Evolutionary conservation across 2,329 filamentous ascomycete species (phyloP).

Genomic region (Penicillium sp.): DNA sequence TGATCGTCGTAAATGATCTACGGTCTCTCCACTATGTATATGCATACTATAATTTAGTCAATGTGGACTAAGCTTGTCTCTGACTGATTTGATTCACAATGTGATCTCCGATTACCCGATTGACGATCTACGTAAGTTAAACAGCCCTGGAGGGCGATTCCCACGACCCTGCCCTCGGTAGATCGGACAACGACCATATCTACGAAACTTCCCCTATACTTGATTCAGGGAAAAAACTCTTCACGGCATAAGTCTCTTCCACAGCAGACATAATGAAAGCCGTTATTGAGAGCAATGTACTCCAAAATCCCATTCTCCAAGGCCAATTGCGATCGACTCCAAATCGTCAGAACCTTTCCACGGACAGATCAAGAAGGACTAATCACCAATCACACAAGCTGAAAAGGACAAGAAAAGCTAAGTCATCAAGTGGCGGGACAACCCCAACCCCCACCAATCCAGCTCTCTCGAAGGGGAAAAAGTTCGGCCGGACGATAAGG

Average conservation of each 20-base stretch:
- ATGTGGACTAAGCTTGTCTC: background rate
- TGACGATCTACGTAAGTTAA: no score
- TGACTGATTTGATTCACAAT: background rate
- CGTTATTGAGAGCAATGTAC: no score
- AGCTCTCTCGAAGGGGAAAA: slow-evolving; percentile 3
- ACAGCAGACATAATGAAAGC: no score
- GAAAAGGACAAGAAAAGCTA: background rate
- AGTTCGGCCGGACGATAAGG: slow-evolving; percentile 11
- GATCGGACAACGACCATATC: background rate
- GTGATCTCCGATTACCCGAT: background rate
- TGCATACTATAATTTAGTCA: background rate
- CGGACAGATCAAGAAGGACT: background rate
- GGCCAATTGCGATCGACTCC: background rate
- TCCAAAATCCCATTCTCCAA: no score
- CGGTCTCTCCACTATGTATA: background rate
- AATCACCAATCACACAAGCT: background rate
- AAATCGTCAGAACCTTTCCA: background rate
- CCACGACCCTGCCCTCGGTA: background rate
- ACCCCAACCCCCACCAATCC: background rate
- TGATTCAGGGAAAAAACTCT: no score
- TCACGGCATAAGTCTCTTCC: no score
- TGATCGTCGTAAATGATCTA: background rate
- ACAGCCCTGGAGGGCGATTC: no score
- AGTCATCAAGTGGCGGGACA: slow-evolving; percentile 5
- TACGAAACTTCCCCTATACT: background rate